Conservation (phyloP, 2,329 filamentous ascomycete species). For the Chrysosphaeria jannelii region DNA sequence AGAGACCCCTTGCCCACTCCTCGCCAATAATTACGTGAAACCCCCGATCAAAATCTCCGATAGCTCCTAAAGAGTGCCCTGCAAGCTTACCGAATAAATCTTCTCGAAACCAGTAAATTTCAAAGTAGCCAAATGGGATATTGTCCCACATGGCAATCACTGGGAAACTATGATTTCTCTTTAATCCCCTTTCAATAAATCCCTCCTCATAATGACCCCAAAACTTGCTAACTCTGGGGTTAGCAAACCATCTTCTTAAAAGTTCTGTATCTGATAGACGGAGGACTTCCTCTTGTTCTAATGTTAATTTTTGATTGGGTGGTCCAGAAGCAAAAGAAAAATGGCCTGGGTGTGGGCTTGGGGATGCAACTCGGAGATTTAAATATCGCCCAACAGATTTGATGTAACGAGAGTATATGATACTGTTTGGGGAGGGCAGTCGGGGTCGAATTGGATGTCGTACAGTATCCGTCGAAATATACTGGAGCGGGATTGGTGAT, state of each 20-base stretch:
- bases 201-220: slow-evolving; percentile 41
- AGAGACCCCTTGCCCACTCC: slow-evolving; percentile 63
- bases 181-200: slow-evolving; percentile 37
- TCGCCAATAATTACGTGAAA: slow-evolving; percentile 76
- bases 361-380: too few species aligned
- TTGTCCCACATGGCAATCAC: slow-evolving; percentile 85
- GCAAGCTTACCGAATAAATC: slow-evolving; percentile 44
- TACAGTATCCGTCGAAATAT: too few species aligned
- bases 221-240: slow-evolving; percentile 52
- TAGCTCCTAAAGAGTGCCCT: too few species aligned
- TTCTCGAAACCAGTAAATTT: slow-evolving; percentile 96
- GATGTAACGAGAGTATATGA: too few species aligned
- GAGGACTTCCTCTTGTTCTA: too few species aligned
- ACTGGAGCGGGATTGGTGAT: too few species aligned
- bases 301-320: too few species aligned
- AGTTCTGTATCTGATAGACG: slow-evolving; percentile 23
- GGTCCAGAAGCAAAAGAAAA: too few species aligned
- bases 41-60: slow-evolving; percentile 66
- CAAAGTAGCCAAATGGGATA: slow-evolving; percentile 87
- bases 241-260: slow-evolving; percentile 67
- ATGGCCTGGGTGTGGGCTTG: too few species aligned
- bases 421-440: too few species aligned
- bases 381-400: too few species aligned
- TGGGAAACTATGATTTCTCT: slow-evolving; percentile 51
- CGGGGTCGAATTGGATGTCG: too few species aligned